These are phyloP conservation scores for Oenanthe sinensis DNA, from an alignment of 129 eudicot genomes.

Conservation along the genomic window DNA sequence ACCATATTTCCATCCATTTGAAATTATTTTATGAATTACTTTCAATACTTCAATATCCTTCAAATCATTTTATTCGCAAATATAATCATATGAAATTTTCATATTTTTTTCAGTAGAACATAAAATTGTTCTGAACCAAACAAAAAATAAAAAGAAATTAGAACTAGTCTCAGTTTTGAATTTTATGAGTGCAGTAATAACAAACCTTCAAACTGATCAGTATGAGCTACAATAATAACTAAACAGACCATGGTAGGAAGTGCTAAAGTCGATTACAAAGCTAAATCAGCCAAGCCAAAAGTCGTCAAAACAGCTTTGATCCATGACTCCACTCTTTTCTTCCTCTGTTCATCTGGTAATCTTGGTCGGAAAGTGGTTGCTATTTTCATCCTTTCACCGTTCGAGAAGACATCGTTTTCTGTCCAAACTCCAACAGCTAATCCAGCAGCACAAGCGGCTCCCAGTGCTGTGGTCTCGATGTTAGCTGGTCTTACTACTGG, in stretches of 20 bases:
- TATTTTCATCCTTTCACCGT: conserved; percentile 54
- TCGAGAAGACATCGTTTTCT: conserved; percentile 61
- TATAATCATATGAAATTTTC: too few species aligned
- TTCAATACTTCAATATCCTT: too few species aligned
- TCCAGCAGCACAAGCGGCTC: conserved; percentile 99
- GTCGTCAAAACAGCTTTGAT: conserved; percentile 77
- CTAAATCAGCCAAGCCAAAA: conserved; percentile 85
- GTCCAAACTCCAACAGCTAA: conserved; percentile 90
- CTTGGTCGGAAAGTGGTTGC: conserved; percentile 51
- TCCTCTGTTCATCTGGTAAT: conserved; percentile 46
- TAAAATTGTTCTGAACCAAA: too few species aligned
- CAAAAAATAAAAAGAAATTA: too few species aligned
- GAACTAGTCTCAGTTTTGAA: background rate
- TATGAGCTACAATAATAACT: background rate
- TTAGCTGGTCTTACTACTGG: conserved; percentile 91
- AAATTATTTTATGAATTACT: too few species aligned
- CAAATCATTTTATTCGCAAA: too few species aligned
- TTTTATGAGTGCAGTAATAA: background rate
- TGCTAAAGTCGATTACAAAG: conserved; percentile 27
- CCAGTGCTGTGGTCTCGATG: conserved; percentile 93
- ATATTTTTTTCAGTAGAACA: too few species aligned
- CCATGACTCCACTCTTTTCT: conserved; percentile 86
- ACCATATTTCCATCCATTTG: too few species aligned
- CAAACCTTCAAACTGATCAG: background rate
- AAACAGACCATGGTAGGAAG: background rate